Percentiles rank a stretch among this genome's conserved stretches.
These are phyloP conservation scores for Calonectria fujianensis DNA, from an alignment of 2,329 filamentous ascomycete species.

Conservation along the genomic window DNA sequence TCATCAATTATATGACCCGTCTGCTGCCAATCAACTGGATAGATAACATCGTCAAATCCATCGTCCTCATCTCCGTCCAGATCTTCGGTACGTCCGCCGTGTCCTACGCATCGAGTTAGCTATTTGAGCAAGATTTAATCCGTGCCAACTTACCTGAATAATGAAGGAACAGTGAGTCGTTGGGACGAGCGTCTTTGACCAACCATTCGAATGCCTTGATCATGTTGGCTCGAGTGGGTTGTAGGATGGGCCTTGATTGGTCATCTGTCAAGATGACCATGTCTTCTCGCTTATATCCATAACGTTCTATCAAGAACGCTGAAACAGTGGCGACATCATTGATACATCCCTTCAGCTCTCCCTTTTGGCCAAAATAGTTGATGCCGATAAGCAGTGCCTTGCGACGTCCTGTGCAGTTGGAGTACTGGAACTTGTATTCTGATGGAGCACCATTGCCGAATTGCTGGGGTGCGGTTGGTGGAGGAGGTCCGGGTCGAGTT, in stretches of 20 bases:
- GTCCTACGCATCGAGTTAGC: slow-evolving; percentile 60
- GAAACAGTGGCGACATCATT: slow-evolving; percentile 88
- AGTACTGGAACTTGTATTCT: slow-evolving; percentile 84
- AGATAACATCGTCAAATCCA: slow-evolving; percentile 86
- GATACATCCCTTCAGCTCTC: slow-evolving; percentile 85
- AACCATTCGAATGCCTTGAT: slow-evolving; percentile 85
- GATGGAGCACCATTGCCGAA: slow-evolving; percentile 82
- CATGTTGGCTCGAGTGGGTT: slow-evolving; percentile 86
- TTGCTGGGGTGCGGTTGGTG: slow-evolving; percentile 70
- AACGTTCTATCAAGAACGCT: slow-evolving; percentile 79
- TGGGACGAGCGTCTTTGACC: slow-evolving; percentile 80
- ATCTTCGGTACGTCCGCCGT: slow-evolving; percentile 85
- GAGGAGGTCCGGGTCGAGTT: slow-evolving; percentile 62
- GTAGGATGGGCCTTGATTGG: slow-evolving; percentile 80
- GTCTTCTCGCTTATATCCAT: slow-evolving; percentile 84
- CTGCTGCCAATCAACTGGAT: slow-evolving; percentile 82
- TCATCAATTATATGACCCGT: slow-evolving; percentile 86
- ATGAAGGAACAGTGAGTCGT: slow-evolving; percentile 86
- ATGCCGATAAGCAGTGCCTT: slow-evolving; percentile 87
- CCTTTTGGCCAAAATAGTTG: slow-evolving; percentile 85
- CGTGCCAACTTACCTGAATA: slow-evolving; percentile 70
- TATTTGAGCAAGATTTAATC: too few relatives aligned
- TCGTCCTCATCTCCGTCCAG: slow-evolving; percentile 85
- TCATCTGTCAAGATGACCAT: slow-evolving; percentile 89
- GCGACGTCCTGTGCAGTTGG: slow-evolving; percentile 81